A percentile compares a stretch with the other conserved stretches of the same genome.
Conservation (phyloP, 106 monocot species). For the Dendrobium chrysotoxum region DNA sequence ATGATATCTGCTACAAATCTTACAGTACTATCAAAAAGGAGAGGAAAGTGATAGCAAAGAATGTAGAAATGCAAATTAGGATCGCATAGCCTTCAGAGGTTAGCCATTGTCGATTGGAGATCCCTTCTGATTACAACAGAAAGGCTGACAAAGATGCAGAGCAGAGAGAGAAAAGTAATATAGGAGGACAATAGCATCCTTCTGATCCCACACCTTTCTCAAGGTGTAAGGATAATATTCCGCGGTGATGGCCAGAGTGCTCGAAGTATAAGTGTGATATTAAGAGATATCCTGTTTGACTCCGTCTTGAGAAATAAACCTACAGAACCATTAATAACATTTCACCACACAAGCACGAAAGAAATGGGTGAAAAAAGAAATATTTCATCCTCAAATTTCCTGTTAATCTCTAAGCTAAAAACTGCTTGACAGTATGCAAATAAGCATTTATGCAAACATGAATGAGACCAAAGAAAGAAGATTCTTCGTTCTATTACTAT, state of each 20-base stretch:
- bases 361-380: not conserved
- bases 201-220: conserved; percentile 74
- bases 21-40: not conserved
- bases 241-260: conserved; percentile 75
- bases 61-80: not conserved
- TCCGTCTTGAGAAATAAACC: conserved; percentile 34
- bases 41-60: not conserved
- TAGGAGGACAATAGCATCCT: conserved; percentile 19
- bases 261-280: conserved; percentile 21
- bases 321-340: conserved; percentile 2
- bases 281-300: conserved; percentile 16
- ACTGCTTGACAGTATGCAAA: not conserved
- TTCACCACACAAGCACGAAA: not conserved
- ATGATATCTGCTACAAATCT: not conserved
- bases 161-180: conserved; percentile 25
- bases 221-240: conserved; percentile 60
- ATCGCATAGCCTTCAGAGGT: not conserved
- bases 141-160: conserved; percentile 28
- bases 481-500: not conserved
- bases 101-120: conserved; percentile 77
- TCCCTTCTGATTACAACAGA: conserved; percentile 35
- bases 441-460: not conserved
- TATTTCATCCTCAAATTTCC: not conserved
- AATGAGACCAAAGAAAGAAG: not conserved
- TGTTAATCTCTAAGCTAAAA: not conserved